Conservation (phyloP, 495 filamentous ascomycete genomes). For the Pyrenula massariospora region DNA sequence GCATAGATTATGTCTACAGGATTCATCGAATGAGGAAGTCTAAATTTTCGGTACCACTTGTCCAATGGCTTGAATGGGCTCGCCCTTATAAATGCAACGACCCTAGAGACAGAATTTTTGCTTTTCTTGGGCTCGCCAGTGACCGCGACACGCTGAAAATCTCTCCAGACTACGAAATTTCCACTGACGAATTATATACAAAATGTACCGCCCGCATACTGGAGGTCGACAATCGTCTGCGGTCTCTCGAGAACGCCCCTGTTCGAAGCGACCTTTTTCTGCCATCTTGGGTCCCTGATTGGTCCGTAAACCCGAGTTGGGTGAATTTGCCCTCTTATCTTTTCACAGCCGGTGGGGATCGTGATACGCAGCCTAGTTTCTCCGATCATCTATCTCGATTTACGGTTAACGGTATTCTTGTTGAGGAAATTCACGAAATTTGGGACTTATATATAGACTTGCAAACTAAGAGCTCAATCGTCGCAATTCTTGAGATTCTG, state of each 20-base stretch:
- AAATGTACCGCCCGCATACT: constrained; percentile 3
- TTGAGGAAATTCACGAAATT: too few relatives aligned
- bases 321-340: background rate
- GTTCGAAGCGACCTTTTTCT: background rate
- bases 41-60: background rate
- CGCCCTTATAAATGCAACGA: constrained; percentile 1
- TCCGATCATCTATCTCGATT: too few relatives aligned
- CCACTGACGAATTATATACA: constrained; percentile 2
- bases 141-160: background rate
- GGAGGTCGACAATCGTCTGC: background rate
- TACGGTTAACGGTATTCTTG: too few relatives aligned
- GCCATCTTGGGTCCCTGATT: constrained; percentile 9
- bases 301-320: background rate
- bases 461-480: background rate
- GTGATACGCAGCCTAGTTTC: background rate
- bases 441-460: too few relatives aligned
- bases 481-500: background rate
- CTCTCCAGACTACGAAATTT: constrained; percentile 2
- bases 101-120: constrained; percentile 7
- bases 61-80: background rate
- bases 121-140: background rate
- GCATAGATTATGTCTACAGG: background rate
- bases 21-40: background rate
- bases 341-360: background rate
- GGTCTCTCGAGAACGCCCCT: background rate